phyloP scores from a whole-genome alignment of 345 rosid genomes.

The Ricinus communis region DNA sequence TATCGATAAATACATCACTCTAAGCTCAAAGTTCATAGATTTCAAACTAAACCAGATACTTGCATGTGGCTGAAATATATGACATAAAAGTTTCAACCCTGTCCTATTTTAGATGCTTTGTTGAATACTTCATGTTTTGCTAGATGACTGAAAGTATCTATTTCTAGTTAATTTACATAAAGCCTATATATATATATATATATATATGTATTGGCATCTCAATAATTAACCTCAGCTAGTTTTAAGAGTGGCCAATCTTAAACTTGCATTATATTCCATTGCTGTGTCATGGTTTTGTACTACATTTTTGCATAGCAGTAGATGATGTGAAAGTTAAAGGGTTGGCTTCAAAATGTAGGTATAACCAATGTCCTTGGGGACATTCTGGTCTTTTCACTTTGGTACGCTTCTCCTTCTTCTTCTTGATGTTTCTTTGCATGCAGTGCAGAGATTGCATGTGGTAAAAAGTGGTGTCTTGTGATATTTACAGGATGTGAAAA shows the following conservation, averaged over 20 bases:
- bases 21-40: too few relatives aligned
- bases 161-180: neutral
- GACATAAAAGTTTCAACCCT: neutral
- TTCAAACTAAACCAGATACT: too few relatives aligned
- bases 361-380: conserved; percentile 63
- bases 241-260: neutral
- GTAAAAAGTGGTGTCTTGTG: too few relatives aligned
- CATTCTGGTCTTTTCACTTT: conserved; percentile 49
- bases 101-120: neutral
- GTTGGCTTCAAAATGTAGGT: conserved; percentile 53
- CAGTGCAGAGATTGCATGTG: too few relatives aligned
- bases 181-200: neutral
- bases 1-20: too few relatives aligned
- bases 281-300: neutral
- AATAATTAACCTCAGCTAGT: neutral
- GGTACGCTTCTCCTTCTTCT: conserved; percentile 18
- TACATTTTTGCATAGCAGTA: neutral
- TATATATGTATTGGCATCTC: too few relatives aligned
- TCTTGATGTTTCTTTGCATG: neutral
- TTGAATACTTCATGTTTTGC: neutral
- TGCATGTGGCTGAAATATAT: neutral
- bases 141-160: neutral
- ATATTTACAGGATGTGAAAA: conserved; percentile 43
- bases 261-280: neutral
- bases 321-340: conserved; percentile 37